Base-by-base conservation (phyloP, 805 yeast species). In the Metschnikowia aberdeeniae region DNA sequence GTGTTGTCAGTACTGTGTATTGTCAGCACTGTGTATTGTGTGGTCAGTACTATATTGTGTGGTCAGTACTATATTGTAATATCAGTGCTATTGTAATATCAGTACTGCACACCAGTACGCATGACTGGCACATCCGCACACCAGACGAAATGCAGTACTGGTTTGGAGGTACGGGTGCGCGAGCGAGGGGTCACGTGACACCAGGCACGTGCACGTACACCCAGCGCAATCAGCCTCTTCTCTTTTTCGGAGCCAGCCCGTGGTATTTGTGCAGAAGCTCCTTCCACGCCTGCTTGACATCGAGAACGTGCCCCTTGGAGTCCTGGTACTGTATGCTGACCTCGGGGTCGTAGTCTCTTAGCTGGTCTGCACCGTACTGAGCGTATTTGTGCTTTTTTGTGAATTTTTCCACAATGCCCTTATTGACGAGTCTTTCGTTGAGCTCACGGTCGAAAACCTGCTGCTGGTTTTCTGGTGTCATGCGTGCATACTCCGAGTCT, bases 221-320 rank as follows among this genome's bases (percentile, higher is more conserved):
- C n/a, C n/a, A 22, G 24, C 24, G 6, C 24, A 22, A 22, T 22
- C 8, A 22, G 8, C 26, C 22, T 10, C 20, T 36, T 33, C 36
- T 42, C 29, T 43, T 52, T 20, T 43, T 47, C 6, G 66, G 62
- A 4, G 59, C 64, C 43, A 59, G 68, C 3, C 93, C 95, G 60
- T 88, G 96, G 61, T 86, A 88, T 51, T 81, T 78, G 50, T 84
- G 90, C 3, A 93, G 84, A 38, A 87, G 64, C 49, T 78, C 77
- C 64, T 86, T 87, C 68, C 77, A 88, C 1, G 96, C 96, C 48
- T 82, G 82, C 56, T 84, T 86, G 3, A 82, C 72, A 27, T 73
- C 66, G 24, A 89, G 62, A 17, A 69, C 68, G 28, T 76, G 68
- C 0, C 96, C 96, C 2, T 63, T 54, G 22, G 79, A 82, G 59